phyloP scores from a whole-genome alignment of 1,139 yeast genomes.

The Wickerhamiella pararugosa region DNA sequence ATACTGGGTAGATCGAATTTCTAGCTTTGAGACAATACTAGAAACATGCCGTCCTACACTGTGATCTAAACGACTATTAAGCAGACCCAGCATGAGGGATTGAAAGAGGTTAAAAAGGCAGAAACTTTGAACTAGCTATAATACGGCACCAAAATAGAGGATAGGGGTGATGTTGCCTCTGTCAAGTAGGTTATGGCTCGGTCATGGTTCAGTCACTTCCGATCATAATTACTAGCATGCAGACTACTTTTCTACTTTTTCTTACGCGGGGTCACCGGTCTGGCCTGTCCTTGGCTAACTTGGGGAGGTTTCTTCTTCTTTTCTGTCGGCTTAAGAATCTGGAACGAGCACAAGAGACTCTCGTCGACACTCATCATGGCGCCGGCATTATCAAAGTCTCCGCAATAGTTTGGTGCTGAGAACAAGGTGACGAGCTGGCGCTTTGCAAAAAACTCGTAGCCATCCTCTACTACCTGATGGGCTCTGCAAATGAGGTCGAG shows the following conservation, averaged over 20 bases:
- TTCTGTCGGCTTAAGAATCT: conserved; percentile 94
- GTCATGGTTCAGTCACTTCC: neutral
- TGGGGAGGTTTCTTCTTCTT: conserved; percentile 65
- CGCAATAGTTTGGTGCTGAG: conserved; percentile 96
- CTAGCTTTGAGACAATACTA: too few species aligned
- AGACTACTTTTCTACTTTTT: conserved; percentile 29
- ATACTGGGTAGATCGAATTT: too few species aligned
- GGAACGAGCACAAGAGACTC: conserved; percentile 89
- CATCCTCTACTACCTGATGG: conserved; percentile 97
- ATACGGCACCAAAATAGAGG: too few species aligned
- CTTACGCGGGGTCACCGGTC: conserved; percentile 55
- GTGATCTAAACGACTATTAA: too few species aligned
- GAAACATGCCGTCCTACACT: too few species aligned
- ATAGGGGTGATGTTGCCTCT: too few species aligned
- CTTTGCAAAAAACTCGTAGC: conserved; percentile 91
- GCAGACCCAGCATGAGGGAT: too few species aligned
- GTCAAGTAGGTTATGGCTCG: too few species aligned
- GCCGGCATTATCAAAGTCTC: conserved; percentile 97
- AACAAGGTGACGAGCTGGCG: conserved; percentile 91
- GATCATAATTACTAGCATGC: neutral
- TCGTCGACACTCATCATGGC: conserved; percentile 99
- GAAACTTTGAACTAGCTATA: too few species aligned
- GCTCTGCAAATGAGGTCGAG: conserved; percentile 97
- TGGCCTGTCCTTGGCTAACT: conserved; percentile 27
- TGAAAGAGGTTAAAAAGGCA: too few species aligned